phyloP scores from a whole-genome alignment of 352 stramenopile genomes.

The Phytophthora meadii region DNA sequence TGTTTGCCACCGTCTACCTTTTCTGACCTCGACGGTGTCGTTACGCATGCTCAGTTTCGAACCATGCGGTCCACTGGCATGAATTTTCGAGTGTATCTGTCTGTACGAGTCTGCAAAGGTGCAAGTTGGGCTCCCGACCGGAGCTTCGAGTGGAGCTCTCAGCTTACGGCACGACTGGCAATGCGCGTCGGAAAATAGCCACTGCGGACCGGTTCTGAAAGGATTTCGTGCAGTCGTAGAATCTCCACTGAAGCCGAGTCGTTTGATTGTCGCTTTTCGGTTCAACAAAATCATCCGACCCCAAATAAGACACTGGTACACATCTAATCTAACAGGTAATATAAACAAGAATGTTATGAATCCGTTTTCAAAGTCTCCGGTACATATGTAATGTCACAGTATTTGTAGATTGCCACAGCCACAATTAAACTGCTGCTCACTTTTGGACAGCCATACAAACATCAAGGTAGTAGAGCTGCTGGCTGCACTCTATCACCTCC shows the following conservation, averaged over 20 bases:
- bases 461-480: conserved; percentile 11
- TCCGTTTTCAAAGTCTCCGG: conserved; percentile 1
- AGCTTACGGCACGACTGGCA: conserved; percentile 15
- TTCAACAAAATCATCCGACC: conserved; percentile 21
- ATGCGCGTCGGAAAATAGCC: conserved; percentile 28
- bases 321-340: conserved; percentile 10
- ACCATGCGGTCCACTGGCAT: neutral
- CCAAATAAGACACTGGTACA: conserved; percentile 9
- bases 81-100: conserved; percentile 17
- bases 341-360: neutral
- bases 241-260: conserved; percentile 18
- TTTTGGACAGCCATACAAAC: conserved; percentile 7
- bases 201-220: conserved; percentile 17
- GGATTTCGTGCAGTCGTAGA: conserved; percentile 21
- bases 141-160: neutral
- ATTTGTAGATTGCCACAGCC: neutral
- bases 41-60: conserved; percentile 28
- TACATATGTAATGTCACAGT: conserved; percentile 19
- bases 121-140: conserved; percentile 20
- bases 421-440: conserved; percentile 3
- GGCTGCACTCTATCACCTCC: conserved; percentile 35
- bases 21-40: conserved; percentile 7
- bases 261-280: conserved; percentile 28
- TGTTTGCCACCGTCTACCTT: conserved; percentile 2
- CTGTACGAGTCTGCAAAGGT: conserved; percentile 23